These are phyloP conservation scores for Gymnopilus dilepis DNA, from an alignment of 768 basidiomycete genomes.

Conservation along the genomic window DNA sequence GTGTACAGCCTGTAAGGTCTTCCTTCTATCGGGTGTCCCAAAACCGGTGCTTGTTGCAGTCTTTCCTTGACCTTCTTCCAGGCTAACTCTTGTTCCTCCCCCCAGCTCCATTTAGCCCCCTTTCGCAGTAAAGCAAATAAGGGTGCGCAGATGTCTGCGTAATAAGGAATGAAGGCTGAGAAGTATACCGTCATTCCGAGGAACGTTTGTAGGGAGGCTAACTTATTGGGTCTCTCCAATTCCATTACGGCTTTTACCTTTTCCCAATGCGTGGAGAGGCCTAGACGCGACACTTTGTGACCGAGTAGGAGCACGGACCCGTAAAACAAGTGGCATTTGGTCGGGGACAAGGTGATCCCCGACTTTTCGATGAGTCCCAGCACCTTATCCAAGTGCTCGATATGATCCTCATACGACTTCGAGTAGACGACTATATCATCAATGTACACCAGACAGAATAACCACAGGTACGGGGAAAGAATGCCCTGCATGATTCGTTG, in stretches of 20 bases:
- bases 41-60: too few species aligned
- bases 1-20: too few species aligned
- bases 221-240: neutral
- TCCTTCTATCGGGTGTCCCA: too few species aligned
- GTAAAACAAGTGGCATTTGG: neutral
- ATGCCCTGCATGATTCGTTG: constrained; percentile 7
- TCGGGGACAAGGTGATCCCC: neutral
- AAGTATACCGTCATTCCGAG: too few species aligned
- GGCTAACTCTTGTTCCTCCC: neutral
- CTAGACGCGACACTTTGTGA: too few species aligned
- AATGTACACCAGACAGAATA: constrained; percentile 3
- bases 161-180: constrained; percentile 2
- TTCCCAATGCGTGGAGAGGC: neutral
- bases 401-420: neutral
- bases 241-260: neutral
- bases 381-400: neutral
- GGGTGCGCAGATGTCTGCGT: neutral
- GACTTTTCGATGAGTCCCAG: neutral
- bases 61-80: too few species aligned
- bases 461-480: neutral
- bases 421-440: constrained; percentile 9
- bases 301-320: neutral
- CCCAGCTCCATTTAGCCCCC: neutral
- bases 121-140: neutral
- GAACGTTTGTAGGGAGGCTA: neutral